Evolutionary conservation across 106 monocot species (phyloP), one percentile per base, ranked within the genome.

Genomic region (Iris macrosiphon): DNA sequence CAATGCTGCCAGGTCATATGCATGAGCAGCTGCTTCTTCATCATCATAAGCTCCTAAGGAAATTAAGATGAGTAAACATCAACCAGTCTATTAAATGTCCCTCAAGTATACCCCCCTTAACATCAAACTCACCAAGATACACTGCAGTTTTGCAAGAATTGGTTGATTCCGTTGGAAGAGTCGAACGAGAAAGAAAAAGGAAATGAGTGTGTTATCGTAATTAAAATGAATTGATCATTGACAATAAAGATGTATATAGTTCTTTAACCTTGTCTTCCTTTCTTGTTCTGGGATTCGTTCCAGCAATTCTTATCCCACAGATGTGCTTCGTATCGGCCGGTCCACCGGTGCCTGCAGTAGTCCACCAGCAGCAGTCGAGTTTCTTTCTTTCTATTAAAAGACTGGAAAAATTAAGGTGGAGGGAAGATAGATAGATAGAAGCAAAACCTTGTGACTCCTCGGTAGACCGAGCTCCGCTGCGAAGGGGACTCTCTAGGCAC

Each of bases 191-290:
- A 13, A 39, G 43, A 24, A 37, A 7, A 18, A 47, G 11, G 6
- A 18, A 33, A 55, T 45, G 15, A 48, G 42, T 7, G 8, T 32
- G n/a, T n/a, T n/a, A n/a, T n/a, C n/a, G n/a, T n/a, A n/a, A n/a
- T n/a, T n/a, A n/a, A n/a, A n/a, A n/a, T n/a, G n/a, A n/a, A n/a
- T n/a, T n/a, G n/a, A n/a, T n/a, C n/a, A n/a, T n/a, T n/a, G n/a
- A n/a, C n/a, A n/a, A n/a, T n/a, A n/a, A n/a, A n/a, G n/a, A n/a
- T n/a, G n/a, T n/a, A n/a, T n/a, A n/a, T n/a, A n/a, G n/a, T n/a
- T n/a, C n/a, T n/a, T n/a, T n/a, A n/a, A 88, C 88, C 83, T 79
- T 88, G 88, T 63, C 72, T 88, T 17, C 88, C 88, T 70, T 88
- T 88, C 63, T 88, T 88, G 69, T 69, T 88, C 71, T 75, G 79